phyloP scores from a whole-genome alignment of 2,329 filamentous ascomycete genomes.

The Alternaria alternata region DNA sequence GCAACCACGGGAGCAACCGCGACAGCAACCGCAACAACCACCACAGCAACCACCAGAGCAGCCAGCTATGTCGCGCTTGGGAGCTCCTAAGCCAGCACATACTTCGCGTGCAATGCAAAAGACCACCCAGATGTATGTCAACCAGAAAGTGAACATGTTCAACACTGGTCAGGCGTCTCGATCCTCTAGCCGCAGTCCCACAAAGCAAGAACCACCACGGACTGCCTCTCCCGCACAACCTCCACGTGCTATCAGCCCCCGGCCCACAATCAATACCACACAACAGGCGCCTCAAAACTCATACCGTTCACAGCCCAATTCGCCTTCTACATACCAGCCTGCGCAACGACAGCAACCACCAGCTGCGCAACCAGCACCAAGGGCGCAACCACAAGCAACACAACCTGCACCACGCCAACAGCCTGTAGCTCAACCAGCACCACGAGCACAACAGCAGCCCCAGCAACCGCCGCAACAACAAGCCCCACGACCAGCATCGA shows the following conservation, averaged over 20 bases:
- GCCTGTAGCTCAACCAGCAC: constrained; percentile 2
- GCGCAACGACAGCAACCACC: constrained; percentile 9
- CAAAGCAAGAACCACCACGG: constrained; percentile 54
- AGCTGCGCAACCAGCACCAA: constrained; percentile 7
- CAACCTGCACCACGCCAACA: constrained; percentile 15
- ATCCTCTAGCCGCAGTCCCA: constrained; percentile 64
- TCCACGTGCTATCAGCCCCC: constrained; percentile 64
- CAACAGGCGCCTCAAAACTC: constrained; percentile 25
- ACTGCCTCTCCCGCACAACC: constrained; percentile 71
- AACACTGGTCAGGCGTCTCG: constrained; percentile 58
- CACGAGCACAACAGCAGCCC: background rate
- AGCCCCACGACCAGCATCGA: constrained; percentile 5
- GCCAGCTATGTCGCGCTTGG: constrained; percentile 75
- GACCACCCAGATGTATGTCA: constrained; percentile 86
- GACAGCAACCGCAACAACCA: background rate
- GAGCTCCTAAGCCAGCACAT: constrained; percentile 88
- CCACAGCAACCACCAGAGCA: constrained; percentile 26
- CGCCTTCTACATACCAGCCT: constrained; percentile 19
- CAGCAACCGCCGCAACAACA: constrained; percentile 10
- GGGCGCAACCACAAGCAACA: constrained; percentile 9
- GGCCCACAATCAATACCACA: constrained; percentile 60
- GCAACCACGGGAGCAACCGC: constrained; percentile 44
- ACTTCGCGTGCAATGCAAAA: constrained; percentile 96
- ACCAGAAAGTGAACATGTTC: constrained; percentile 84
- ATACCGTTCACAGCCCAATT: constrained; percentile 17